Percentiles rank a stretch among this genome's conserved stretches.
phyloP scores from a whole-genome alignment of 805 yeast species.

The Schizosaccharomyces lindneri region DNA sequence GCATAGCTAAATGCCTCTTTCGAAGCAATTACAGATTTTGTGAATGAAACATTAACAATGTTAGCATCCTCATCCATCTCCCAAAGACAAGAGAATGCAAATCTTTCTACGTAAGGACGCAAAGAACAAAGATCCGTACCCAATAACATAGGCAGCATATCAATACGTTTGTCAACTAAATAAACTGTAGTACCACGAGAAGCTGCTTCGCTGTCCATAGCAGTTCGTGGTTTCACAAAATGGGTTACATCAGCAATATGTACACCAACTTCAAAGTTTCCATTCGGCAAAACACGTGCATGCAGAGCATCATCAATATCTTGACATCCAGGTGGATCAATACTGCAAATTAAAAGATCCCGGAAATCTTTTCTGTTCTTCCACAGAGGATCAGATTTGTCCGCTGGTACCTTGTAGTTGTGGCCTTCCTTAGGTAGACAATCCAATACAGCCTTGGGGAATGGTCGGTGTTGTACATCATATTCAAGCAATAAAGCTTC shows the following conservation, averaged over 20 bases:
- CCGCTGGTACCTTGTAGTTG: constrained; percentile 69
- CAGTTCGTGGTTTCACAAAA: constrained; percentile 78
- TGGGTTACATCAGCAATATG: constrained; percentile 98
- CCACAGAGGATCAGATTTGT: constrained; percentile 23
- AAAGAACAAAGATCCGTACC: constrained; percentile 93
- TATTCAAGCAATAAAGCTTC: constrained; percentile 84
- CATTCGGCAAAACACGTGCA: constrained; percentile 63
- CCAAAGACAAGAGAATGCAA: constrained; percentile 90
- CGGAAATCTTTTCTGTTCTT: constrained; percentile 52
- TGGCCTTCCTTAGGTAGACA: constrained; percentile 88
- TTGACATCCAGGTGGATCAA: constrained; percentile 95
- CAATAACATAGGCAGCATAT: constrained; percentile 84
- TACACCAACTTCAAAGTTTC: constrained; percentile 91
- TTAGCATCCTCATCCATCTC: constrained; percentile 71
- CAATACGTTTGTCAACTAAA: constrained; percentile 91
- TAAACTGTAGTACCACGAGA: constrained; percentile 93
- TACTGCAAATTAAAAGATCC: constrained; percentile 73
- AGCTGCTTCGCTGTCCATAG: constrained; percentile 88
- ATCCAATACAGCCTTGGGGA: constrained; percentile 69
- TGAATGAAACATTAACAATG: constrained; percentile 51
- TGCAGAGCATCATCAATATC: constrained; percentile 97
- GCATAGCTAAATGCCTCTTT: constrained; percentile 89
- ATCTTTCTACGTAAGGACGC: constrained; percentile 84
- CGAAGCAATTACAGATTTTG: constrained; percentile 72
- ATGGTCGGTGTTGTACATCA: constrained; percentile 90